These are phyloP conservation scores for Solanum verrucosum DNA, from an alignment of 257 asterid genomes.

Conservation along the genomic window DNA sequence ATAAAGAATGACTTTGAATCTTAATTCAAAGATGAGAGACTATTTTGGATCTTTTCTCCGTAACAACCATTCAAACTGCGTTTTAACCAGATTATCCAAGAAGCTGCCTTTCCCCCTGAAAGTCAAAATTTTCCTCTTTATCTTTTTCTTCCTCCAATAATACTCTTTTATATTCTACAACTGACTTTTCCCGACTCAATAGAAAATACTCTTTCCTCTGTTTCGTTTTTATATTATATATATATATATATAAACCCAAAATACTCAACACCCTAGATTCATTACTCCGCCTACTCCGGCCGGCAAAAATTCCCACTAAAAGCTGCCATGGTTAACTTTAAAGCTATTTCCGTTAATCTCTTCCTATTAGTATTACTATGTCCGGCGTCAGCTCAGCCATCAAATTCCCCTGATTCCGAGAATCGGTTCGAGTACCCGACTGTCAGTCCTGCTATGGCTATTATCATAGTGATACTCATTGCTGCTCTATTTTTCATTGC, in stretches of 20 bases:
- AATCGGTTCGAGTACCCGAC: not conserved
- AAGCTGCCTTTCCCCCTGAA: not conserved
- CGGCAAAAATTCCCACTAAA: not conserved
- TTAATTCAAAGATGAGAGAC: too few species aligned
- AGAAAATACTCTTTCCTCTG: not conserved
- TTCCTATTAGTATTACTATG: not conserved
- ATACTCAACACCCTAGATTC: not conserved
- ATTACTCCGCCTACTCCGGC: not conserved
- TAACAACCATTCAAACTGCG: not conserved
- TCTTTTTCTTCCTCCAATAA: not conserved
- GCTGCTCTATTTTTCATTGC: constrained; percentile 75
- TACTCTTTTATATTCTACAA: not conserved
- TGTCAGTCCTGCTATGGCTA: constrained; percentile 70
- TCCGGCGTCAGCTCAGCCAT: not conserved
- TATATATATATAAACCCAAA: not conserved
- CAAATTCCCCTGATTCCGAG: not conserved
- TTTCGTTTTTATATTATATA: not conserved
- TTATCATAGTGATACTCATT: constrained; percentile 64
- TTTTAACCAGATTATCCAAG: not conserved
- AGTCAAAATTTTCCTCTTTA: not conserved
- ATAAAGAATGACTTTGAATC: too few species aligned
- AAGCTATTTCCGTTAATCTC: not conserved
- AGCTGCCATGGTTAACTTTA: not conserved
- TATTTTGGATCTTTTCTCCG: too few species aligned
- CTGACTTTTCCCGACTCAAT: not conserved